phyloP scores from a whole-genome alignment of 306 rosid genomes.

The Herpetospermum pedunculosum region DNA sequence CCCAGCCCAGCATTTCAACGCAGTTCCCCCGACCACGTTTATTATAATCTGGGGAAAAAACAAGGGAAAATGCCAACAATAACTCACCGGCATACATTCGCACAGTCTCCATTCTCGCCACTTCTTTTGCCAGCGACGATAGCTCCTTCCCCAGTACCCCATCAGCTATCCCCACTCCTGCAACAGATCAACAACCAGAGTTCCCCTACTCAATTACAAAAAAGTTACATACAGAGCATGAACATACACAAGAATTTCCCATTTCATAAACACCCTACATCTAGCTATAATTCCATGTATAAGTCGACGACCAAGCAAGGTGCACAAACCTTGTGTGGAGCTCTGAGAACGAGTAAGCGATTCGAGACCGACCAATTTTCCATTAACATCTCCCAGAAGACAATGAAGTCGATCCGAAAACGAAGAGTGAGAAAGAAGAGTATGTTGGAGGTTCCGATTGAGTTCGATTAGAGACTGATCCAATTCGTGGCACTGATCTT shows the following conservation, averaged over 20 bases:
- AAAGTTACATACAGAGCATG: background rate
- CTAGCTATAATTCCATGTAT: background rate
- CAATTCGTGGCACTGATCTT: constrained; percentile 43
- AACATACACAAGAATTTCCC: constrained; percentile 9
- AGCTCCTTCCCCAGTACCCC: constrained; percentile 71
- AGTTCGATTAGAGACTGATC: constrained; percentile 45
- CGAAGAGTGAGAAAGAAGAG: constrained; percentile 43
- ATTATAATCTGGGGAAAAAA: background rate
- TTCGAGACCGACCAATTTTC: constrained; percentile 28
- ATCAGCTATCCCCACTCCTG: constrained; percentile 26
- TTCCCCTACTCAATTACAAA: background rate
- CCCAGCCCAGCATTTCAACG: background rate
- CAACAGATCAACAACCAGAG: constrained; percentile 21
- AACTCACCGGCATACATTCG: constrained; percentile 69
- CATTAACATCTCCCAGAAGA: constrained; percentile 26
- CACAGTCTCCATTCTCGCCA: constrained; percentile 73
- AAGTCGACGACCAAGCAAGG: background rate
- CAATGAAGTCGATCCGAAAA: constrained; percentile 44
- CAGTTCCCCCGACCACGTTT: background rate
- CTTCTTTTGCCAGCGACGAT: constrained; percentile 81
- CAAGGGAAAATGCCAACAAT: background rate
- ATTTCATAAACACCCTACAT: background rate
- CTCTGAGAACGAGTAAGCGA: constrained; percentile 34
- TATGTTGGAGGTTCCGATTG: constrained; percentile 42
- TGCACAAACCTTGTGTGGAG: constrained; percentile 24